Evolutionary conservation across 192 early-diverging fungal species (phyloP), one percentile per base, ranked within the genome.

Genomic region (Geosiphon pyriformis): DNA sequence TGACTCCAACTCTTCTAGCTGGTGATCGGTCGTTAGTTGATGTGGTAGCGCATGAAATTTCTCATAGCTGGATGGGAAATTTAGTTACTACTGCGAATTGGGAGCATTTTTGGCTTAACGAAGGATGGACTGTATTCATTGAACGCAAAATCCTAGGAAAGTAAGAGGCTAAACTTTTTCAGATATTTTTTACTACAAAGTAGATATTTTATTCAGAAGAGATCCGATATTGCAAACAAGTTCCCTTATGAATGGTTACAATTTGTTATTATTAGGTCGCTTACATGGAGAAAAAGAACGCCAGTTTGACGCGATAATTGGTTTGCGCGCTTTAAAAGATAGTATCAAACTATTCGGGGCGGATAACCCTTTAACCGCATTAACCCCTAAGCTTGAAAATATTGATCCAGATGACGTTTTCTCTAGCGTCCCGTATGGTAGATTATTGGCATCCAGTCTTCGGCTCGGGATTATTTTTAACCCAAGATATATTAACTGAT

Each of bases 1-100:
- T 96, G 23, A 99, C 96, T 27, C 96, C 96, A 26, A 93, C 94
- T 20, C 81, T 99, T 30, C 78, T 99, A 50, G 95, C 95, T 37
- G 94, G 95, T 58, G 96, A 99, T 76, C 86, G 88, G 48, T 90
- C 89, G 34, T 80, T 95, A 55, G 94, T 95, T 0, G 94, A 97
- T 72, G 95, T 98, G 27, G 86, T 98, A 59, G 92, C 92, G 2
- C 95, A 98, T 77, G 95, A 98, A 67, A 90, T 94, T 73, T 77
- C 90, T 58, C 94, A 96, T 76, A 90, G 87, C 72, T 96, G 92
- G 92, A 87, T 87, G 74, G 91, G 91, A 46, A 93, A 93, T 73
- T 72, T 93, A 49, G 91, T 93, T 26, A 93, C 91, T 31, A 88
- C 85, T 42, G 78, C 79, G 61, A 87, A 86, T 79, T 93, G 91